phyloP scores from a whole-genome alignment of 1,139 yeast species.

The Sugiyamaella novakii region DNA sequence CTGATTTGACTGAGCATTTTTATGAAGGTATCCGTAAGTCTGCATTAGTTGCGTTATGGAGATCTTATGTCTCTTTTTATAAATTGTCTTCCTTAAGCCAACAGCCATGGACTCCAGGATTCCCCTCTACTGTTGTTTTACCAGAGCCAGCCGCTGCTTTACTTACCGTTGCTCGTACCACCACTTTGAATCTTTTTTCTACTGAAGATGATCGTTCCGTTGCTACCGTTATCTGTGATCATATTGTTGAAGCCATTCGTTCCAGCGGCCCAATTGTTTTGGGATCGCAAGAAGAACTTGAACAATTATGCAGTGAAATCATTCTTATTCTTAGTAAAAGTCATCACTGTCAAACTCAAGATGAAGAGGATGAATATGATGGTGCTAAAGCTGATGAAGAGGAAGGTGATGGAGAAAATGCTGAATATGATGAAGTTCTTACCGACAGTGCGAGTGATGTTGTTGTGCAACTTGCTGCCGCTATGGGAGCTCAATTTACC shows the following conservation, averaged over 20 bases:
- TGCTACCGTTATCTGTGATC: conserved; percentile 79
- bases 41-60: conserved; percentile 82
- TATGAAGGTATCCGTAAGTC: conserved; percentile 87
- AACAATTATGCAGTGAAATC: conserved; percentile 67
- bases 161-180: conserved; percentile 64
- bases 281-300: conserved; percentile 60
- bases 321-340: conserved; percentile 73
- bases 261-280: conserved; percentile 74
- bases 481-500: conserved; percentile 73
- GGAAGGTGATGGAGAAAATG: conserved; percentile 58
- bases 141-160: conserved; percentile 53
- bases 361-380: conserved; percentile 60
- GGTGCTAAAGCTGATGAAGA: conserved; percentile 50
- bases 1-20: conserved; percentile 78
- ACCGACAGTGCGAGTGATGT: conserved; percentile 87
- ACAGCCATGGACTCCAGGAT: conserved; percentile 67
- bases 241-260: conserved; percentile 67
- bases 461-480: conserved; percentile 70
- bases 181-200: conserved; percentile 62
- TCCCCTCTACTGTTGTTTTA: conserved; percentile 50
- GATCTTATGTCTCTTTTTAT: conserved; percentile 72
- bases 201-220: conserved; percentile 80
- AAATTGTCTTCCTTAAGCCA: conserved; percentile 42
- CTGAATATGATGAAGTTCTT: conserved; percentile 84
- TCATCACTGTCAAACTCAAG: conserved; percentile 76